Evolutionary conservation across 352 stramenopile genomes (phyloP).

Genomic region (Elongisporangium prolatum): DNA sequence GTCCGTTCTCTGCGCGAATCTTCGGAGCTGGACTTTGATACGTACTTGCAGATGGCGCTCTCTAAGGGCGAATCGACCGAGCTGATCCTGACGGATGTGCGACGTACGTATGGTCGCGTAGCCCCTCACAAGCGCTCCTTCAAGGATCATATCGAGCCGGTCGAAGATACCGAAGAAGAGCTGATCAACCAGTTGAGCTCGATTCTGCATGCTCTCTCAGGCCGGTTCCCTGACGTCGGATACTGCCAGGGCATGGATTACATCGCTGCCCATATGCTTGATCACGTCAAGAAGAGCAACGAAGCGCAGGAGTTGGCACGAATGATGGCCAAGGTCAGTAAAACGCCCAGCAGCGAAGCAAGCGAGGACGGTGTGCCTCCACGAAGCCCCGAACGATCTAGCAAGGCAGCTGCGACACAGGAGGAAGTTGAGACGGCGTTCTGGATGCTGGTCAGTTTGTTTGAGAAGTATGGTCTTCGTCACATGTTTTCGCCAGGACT

Average conservation of each 20-base stretch:
- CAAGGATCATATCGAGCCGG: constrained; percentile 47
- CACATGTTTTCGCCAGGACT: constrained; percentile 80
- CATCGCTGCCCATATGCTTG: constrained; percentile 73
- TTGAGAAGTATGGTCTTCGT: constrained; percentile 75
- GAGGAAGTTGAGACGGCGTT: constrained; percentile 72
- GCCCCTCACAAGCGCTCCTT: constrained; percentile 66
- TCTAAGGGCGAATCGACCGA: constrained; percentile 84
- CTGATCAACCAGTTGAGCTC: constrained; percentile 72
- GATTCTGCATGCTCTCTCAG: constrained; percentile 74
- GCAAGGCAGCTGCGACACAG: constrained; percentile 23
- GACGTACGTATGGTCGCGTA: constrained; percentile 76
- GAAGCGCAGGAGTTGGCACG: constrained; percentile 19
- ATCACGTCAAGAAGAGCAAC: constrained; percentile 75
- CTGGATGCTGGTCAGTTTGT: constrained; percentile 76
- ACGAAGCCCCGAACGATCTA: constrained; percentile 21
- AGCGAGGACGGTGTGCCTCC: background rate
- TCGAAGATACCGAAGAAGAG: constrained; percentile 54
- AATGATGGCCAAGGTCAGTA: background rate
- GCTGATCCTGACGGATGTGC: constrained; percentile 80
- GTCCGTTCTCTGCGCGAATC: constrained; percentile 33
- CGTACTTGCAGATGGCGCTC: constrained; percentile 79
- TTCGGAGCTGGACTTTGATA: constrained; percentile 77
- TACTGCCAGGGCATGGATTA: constrained; percentile 90
- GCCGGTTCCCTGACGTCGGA: constrained; percentile 75
- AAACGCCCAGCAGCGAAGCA: constrained; percentile 5